A percentile compares a stretch with the other conserved stretches of the same genome.
Evolutionary conservation across 1,284 basidiomycete species (phyloP).

Genomic region (Cutaneotrichosporon sp.): DNA sequence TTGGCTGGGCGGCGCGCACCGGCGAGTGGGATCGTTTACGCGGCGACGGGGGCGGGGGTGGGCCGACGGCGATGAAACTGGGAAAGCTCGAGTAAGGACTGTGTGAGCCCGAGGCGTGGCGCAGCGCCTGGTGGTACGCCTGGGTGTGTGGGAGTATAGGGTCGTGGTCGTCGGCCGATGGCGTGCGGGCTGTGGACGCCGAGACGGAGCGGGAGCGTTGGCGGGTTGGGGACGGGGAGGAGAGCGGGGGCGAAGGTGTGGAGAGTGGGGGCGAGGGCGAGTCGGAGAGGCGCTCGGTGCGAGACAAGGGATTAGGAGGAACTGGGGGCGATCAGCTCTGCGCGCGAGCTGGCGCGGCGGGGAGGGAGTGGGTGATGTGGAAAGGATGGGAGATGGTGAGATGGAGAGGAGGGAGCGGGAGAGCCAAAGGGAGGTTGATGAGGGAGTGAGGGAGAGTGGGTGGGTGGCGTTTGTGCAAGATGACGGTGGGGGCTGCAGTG

Average conservation of each 20-base stretch:
- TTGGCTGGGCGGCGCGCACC: neutral
- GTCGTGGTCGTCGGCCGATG: neutral
- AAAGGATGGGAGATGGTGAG: neutral
- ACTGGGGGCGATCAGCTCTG: neutral
- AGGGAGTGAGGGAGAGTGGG: neutral
- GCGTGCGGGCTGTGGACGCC: neutral
- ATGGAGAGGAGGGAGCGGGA: too few relatives aligned
- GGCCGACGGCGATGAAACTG: neutral
- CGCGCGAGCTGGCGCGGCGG: neutral
- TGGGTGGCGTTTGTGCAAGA: slow-evolving; percentile 2
- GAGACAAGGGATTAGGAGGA: neutral
- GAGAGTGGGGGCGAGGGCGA: neutral
- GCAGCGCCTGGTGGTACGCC: slow-evolving; percentile 4
- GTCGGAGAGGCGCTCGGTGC: neutral
- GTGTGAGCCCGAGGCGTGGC: neutral
- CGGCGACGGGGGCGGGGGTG: neutral
- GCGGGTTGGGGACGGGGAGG: neutral
- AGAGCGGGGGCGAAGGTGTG: neutral
- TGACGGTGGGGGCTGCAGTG: neutral
- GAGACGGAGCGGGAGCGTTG: neutral
- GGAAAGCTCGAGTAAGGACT: slow-evolving; percentile 2
- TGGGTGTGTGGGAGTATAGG: slow-evolving; percentile 8
- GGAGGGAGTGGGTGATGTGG: neutral
- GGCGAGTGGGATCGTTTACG: neutral
- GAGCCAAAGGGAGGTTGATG: too few relatives aligned